phyloP scores from a whole-genome alignment of 2,329 filamentous ascomycete species.

The Curvularia spicifera region DNA sequence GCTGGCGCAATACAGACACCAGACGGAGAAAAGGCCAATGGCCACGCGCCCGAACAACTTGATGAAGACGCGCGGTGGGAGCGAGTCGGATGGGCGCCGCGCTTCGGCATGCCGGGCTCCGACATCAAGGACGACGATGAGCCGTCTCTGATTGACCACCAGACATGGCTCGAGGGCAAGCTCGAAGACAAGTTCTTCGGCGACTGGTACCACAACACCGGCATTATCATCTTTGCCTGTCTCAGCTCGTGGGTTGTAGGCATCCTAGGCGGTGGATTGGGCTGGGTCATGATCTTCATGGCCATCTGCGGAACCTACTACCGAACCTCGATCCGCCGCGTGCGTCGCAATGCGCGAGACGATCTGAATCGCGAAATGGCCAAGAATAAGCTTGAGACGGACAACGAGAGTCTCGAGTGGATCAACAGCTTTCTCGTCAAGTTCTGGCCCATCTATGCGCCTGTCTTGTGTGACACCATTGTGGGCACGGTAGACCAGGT shows the following conservation, averaged over 20 bases:
- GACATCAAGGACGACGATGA: constrained; percentile 64
- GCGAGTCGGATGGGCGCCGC: constrained; percentile 84
- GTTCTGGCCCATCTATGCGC: constrained; percentile 99
- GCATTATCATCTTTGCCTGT: constrained; percentile 91
- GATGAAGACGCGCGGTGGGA: constrained; percentile 58
- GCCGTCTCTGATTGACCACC: constrained; percentile 78
- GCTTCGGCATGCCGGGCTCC: constrained; percentile 67
- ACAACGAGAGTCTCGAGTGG: constrained; percentile 94
- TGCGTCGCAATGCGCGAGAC: constrained; percentile 94
- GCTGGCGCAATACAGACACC: constrained; percentile 67
- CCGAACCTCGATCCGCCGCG: constrained; percentile 88
- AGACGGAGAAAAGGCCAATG: constrained; percentile 57
- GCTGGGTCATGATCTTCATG: constrained; percentile 94
- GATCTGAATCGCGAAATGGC: constrained; percentile 89
- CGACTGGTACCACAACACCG: constrained; percentile 98
- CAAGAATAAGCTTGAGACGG: constrained; percentile 84
- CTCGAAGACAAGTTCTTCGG: constrained; percentile 91
- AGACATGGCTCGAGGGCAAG: constrained; percentile 83
- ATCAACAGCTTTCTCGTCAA: constrained; percentile 99
- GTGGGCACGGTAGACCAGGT: constrained; percentile 96
- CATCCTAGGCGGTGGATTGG: constrained; percentile 85
- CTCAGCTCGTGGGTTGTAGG: constrained; percentile 89
- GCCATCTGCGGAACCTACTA: constrained; percentile 93
- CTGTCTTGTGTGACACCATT: constrained; percentile 88
- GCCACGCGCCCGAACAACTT: constrained; percentile 61